Evolutionary conservation across 2,329 filamentous ascomycete species (phyloP), one percentile per base, ranked within the genome.

Genomic region (Talaromyces sp.): DNA sequence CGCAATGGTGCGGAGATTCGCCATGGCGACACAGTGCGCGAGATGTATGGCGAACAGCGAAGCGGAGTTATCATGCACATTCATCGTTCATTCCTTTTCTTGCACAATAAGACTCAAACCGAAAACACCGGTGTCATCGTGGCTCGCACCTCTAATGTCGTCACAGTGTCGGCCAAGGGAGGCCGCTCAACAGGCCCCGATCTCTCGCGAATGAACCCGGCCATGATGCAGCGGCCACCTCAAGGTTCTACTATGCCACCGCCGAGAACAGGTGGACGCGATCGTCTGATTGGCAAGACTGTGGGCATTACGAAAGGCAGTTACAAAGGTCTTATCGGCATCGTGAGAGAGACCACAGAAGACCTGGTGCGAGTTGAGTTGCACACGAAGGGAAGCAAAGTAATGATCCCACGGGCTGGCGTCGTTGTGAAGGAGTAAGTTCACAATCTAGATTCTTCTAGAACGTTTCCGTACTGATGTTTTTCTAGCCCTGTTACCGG

Each of bases 61-160:
- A 87, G 88, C 67, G 94, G 94, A 66, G 90, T 90, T 66, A 96
- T 99, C 65, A 85, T 96, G 60, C 93, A 97, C 74, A 92, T 99
- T 60, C 88, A 97, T 74, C 88, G 94, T 56, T 91, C 91, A n/a
- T 96, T 87, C 71, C 84, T 97, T 19, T 99, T 96, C 79, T 80
- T 95, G 58, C 90, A 95, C 70, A 96, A 90, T 71, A 88, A 92
- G 63, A 85, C 89, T 51, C 87, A 88, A 58, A 89, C 87, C 50
- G 92, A 97, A 71, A 96, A 97, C 70, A 88, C 91, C 0, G 88
- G 94, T 64, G 88, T 97, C 10, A 96, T 95, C 67, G 93, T 97
- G 35, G 88, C 90, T 17, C 87, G 92, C 63, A 89, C 91, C 50
- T 88, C 84, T 68, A 95, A 92, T 70, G 90, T 99, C 62, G 88